Evolutionary conservation across 352 stramenopile genomes (phyloP).

Genomic region (Phytophthora sp.): DNA sequence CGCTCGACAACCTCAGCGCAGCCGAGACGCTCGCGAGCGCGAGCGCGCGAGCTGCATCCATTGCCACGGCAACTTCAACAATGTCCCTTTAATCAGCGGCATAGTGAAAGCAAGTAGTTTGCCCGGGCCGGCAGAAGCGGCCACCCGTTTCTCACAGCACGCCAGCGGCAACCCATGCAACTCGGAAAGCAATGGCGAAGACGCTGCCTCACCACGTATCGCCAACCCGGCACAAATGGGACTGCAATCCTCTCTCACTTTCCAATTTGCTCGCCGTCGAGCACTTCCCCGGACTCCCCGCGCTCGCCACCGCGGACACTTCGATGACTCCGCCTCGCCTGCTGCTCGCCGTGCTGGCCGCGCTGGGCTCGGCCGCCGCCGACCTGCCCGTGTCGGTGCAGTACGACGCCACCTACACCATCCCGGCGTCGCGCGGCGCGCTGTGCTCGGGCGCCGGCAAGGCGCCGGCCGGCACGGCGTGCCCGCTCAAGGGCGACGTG

Average conservation of each 20-base stretch:
- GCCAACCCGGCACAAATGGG: not conserved
- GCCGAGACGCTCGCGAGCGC: not conserved
- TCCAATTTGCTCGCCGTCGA: slow-evolving; percentile 27
- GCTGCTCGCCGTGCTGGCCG: slow-evolving; percentile 8
- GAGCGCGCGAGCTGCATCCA: not conserved
- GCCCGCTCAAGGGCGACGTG: slow-evolving; percentile 48
- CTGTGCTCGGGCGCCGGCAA: slow-evolving; percentile 51
- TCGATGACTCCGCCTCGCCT: not conserved
- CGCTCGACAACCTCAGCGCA: too few relatives aligned
- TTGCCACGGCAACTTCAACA: not conserved
- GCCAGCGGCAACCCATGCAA: slow-evolving; percentile 2
- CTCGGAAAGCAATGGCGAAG: not conserved
- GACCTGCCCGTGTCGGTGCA: slow-evolving; percentile 53
- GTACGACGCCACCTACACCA: slow-evolving; percentile 62
- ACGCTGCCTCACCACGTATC: not conserved
- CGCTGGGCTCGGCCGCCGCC: not conserved
- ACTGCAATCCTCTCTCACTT: slow-evolving; percentile 1
- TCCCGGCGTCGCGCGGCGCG: slow-evolving; percentile 37
- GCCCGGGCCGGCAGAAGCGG: not conserved
- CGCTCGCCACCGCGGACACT: slow-evolving; percentile 1
- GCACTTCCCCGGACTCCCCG: slow-evolving; percentile 6
- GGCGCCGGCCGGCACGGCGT: slow-evolving; percentile 44
- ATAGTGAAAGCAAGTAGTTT: slow-evolving; percentile 8
- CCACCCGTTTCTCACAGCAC: slow-evolving; percentile 4
- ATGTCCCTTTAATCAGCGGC: not conserved